Evolutionary conservation across 2,329 filamentous ascomycete species (phyloP), one percentile per base, ranked within the genome.

Genomic region (Verticillium alfalfae): DNA sequence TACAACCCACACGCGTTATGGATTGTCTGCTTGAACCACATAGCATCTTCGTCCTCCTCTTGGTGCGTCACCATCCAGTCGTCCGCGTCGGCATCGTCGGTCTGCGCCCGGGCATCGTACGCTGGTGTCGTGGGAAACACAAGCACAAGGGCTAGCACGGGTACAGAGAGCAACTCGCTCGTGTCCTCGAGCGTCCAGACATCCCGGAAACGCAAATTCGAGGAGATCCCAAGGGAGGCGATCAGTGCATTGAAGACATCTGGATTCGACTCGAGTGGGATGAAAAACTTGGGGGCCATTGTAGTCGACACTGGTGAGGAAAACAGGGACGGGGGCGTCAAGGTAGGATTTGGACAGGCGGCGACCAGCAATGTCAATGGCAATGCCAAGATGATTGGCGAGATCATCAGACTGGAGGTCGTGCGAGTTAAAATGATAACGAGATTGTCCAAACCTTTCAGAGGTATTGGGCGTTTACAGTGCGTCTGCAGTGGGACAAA

Each of bases 21-120:
- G 69, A 91, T 91, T 0, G 87, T 91, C 69, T 91, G 88, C 69
- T 85, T 87, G 74, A 88, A 90, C 88, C 88, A 91, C n/a, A 89
- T 72, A 0, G 89, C 84, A n/a, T 84, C 80, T 64, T 90, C 87
- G 1, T 72, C 68, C 4, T 80, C 73, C 1, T 86, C 86, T 34
- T 56, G 22, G 12, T 62, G 45, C 18, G 45, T 52, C 45, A 52
- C 45, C 45, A 52, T 60, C 62, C 70, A 68, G 18, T 67, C 60
- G 8, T 57, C n/a, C 0, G 57, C 56, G 2, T n/a, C 38, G 15
- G 55, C 56, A 10, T 70, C 67, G 5, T 63, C 58, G 5, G 34
- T 71, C 52, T 72, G 67, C 52, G 86, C 81, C 68, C 82, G 82
- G 9, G 57, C 76, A 73, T 89, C 85, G 74, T 89, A 90, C 56